Evolutionary conservation across 768 basidiomycete genomes (phyloP), one percentile per base, ranked within the genome.

Genomic region (Phlebiopsis flavidoalba): DNA sequence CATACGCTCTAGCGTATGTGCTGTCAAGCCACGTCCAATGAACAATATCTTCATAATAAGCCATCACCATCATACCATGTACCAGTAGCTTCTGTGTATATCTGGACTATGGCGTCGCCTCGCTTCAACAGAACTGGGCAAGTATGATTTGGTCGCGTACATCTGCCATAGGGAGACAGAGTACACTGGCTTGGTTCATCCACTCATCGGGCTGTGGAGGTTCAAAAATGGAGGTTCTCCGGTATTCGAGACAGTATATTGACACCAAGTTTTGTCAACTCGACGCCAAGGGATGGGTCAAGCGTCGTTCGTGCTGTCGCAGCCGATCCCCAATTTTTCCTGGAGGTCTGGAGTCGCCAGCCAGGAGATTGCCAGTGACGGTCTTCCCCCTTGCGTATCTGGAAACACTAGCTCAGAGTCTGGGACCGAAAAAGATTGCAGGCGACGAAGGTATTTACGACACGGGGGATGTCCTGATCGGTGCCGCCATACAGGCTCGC

Each of bases 171-270:
- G 70, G n/a, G 46, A 87, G 83, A 65, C 83, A 80, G 46, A 85
- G 81, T n/a, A n/a, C n/a, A 67, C 74, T 93, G 31, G 83, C 82
- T 4, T 93, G 92, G 92, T 93, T 87, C 71, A 86, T 93, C 58
- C 83, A 85, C 46, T 87, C 87, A 6, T 78, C 75, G 0, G 89
- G 88, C 21, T 81, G 80, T 63, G 83, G n/a, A n/a, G 88, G 19
- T 93, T 92, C 79, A 93, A 93, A n/a, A 72, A 93, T 93, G 88
- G 88, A 90, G 62, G 79, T 93, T 17, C 83, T 89, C 5, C n/a
- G n/a, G n/a, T n/a, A n/a, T 91, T 88, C 72, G 77, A 83, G 59
- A 79, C 72, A 61, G 85, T 93, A 62, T n/a, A 64, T 78, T 19
- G 77, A 84, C 33, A 80, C 84, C 5, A 79, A 82, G 55, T 86